Conservation (phyloP, 495 filamentous ascomycete genomes). For the Trypethelium eluteriae region DNA sequence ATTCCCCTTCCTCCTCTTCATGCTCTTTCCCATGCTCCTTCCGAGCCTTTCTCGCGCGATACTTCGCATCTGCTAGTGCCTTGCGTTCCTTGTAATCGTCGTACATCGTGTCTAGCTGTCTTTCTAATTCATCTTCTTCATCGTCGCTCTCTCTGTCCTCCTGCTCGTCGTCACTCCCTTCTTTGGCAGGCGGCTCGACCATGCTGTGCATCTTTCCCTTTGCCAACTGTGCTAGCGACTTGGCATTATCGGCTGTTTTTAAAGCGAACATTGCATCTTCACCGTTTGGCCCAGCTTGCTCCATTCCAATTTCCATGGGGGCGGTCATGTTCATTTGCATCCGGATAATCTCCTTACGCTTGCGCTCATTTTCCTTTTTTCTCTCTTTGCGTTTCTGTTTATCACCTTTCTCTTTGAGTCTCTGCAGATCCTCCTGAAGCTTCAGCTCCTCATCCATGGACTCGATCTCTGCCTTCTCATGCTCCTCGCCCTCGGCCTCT, state of each 20-base stretch:
- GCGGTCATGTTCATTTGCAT: constrained; percentile 96
- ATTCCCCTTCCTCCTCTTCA: constrained; percentile 84
- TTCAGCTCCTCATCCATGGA: constrained; percentile 89
- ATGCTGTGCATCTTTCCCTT: constrained; percentile 68
- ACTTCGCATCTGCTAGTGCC: constrained; percentile 72
- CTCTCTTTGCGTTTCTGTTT: constrained; percentile 69
- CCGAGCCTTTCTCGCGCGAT: constrained; percentile 77
- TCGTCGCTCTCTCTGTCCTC: constrained; percentile 62
- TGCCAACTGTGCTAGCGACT: constrained; percentile 59
- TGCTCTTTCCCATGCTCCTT: constrained; percentile 76
- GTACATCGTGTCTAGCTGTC: constrained; percentile 79
- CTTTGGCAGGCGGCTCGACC: constrained; percentile 42
- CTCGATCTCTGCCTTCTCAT: constrained; percentile 57
- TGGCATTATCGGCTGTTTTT: constrained; percentile 66
- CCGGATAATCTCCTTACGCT: constrained; percentile 79
- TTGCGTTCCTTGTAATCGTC: constrained; percentile 74
- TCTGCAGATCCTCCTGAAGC: constrained; percentile 79
- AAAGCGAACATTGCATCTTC: constrained; percentile 76
- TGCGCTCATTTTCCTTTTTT: constrained; percentile 78
- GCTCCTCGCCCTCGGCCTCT: constrained; percentile 53
- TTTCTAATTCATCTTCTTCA: constrained; percentile 72
- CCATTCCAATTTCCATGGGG: constrained; percentile 91
- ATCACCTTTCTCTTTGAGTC: constrained; percentile 67
- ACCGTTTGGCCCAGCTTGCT: constrained; percentile 70
- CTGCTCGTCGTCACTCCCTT: constrained; percentile 49